Percentiles rank a stretch among this genome's conserved stretches.
phyloP scores from a whole-genome alignment of 2,329 filamentous ascomycete genomes.

The Aureobasidium vineae region DNA sequence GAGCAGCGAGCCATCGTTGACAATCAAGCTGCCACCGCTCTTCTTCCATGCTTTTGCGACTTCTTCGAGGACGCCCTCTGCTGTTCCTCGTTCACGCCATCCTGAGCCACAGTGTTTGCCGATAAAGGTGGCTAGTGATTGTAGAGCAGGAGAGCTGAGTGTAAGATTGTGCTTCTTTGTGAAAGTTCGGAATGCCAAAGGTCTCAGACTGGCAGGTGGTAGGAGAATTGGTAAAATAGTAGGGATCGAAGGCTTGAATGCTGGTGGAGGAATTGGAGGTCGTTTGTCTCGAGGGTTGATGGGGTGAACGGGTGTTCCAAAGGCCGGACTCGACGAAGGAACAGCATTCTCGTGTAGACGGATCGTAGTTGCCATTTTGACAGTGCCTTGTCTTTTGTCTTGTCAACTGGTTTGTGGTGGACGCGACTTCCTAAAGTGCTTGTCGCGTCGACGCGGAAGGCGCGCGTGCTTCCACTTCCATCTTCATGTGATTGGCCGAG shows the following conservation, averaged over 20 bases:
- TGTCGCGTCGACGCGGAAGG: background rate
- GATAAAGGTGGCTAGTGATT: conserved; percentile 82
- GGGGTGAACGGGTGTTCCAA: conserved; percentile 81
- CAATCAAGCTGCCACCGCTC: conserved; percentile 81
- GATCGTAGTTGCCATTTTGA: conserved; percentile 33
- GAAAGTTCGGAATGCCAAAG: conserved; percentile 90
- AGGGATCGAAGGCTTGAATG: conserved; percentile 54
- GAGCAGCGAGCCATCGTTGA: conserved; percentile 71
- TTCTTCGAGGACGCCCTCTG: conserved; percentile 89
- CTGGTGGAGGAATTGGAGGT: conserved; percentile 42
- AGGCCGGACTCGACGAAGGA: conserved; percentile 86
- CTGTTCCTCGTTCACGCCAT: conserved; percentile 94
- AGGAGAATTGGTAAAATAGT: conserved; percentile 85
- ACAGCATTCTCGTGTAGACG: conserved; percentile 49
- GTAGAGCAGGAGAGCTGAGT: conserved; percentile 79
- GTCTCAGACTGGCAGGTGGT: conserved; percentile 79
- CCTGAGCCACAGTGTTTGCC: conserved; percentile 90
- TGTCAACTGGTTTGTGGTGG: conserved; percentile 4
- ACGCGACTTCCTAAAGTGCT: conserved; percentile 16
- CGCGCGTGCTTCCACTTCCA: conserved; percentile 5
- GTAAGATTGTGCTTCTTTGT: conserved; percentile 98
- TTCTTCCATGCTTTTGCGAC: conserved; percentile 90
- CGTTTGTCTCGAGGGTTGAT: conserved; percentile 51
- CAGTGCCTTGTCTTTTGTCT: background rate
- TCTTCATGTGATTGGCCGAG: conserved; percentile 22